Conservation (phyloP, 164 flowering plant species). For the Cinnamomum micranthum region DNA sequence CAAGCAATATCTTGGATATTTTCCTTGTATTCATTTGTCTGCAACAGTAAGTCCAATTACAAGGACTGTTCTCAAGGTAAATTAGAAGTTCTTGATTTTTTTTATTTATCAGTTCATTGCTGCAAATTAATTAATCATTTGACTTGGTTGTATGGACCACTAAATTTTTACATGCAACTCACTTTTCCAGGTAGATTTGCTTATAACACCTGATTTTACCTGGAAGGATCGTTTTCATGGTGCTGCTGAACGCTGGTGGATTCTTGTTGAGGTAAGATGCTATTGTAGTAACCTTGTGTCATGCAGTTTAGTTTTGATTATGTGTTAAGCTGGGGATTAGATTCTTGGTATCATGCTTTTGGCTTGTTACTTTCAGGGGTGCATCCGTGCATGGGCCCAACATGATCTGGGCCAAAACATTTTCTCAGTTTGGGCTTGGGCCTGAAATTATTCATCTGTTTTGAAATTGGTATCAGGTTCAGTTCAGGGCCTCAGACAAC, state of each 20-base stretch:
- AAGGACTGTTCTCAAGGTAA: slow-evolving; percentile 95
- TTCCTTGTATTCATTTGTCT: slow-evolving; percentile 75
- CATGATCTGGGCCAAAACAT: too few species aligned
- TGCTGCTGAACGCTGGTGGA: slow-evolving; percentile 84
- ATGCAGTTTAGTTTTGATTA: slow-evolving; percentile 1
- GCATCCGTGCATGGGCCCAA: too few species aligned
- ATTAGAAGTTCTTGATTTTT: background rate
- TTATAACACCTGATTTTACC: slow-evolving; percentile 69
- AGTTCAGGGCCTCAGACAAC: too few species aligned
- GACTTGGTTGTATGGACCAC: background rate
- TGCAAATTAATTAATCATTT: slow-evolving; percentile 1
- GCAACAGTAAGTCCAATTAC: slow-evolving; percentile 98
- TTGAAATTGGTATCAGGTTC: too few species aligned
- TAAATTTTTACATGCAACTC: background rate
- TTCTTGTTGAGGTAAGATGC: slow-evolving; percentile 81
- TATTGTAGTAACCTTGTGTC: background rate
- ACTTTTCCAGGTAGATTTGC: slow-evolving; percentile 67
- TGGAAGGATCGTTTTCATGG: slow-evolving; percentile 99
- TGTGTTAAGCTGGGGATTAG: background rate
- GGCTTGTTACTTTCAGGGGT: background rate
- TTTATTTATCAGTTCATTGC: background rate
- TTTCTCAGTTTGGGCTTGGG: too few species aligned
- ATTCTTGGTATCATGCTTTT: background rate
- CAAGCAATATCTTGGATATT: slow-evolving; percentile 82
- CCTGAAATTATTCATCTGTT: too few species aligned